These are phyloP conservation scores for Chrysoporthe deuterocubensis DNA, from an alignment of 2,329 filamentous ascomycete species.

Conservation along the genomic window DNA sequence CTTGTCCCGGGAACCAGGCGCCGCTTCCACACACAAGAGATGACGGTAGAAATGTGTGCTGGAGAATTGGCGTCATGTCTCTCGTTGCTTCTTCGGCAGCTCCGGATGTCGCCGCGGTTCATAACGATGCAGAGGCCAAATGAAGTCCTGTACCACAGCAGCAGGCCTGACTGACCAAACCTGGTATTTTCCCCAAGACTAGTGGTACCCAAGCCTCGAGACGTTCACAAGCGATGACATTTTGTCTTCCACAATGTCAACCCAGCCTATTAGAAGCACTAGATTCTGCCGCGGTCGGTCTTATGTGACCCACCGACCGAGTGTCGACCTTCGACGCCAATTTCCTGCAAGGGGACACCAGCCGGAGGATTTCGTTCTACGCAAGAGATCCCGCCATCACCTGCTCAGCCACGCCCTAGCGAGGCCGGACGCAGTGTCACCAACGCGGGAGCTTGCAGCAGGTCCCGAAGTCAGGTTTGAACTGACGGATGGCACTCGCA, in stretches of 20 bases:
- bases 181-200: background rate
- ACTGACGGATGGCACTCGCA: background rate
- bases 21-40: background rate
- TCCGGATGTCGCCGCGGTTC: constrained; percentile 4
- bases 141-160: background rate
- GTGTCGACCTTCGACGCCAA: constrained; percentile 8
- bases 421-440: constrained; percentile 9
- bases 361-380: constrained; percentile 6
- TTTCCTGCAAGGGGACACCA: constrained; percentile 1
- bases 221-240: background rate
- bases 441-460: constrained; percentile 12
- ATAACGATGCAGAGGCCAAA: background rate
- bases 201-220: background rate
- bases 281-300: constrained; percentile 15
- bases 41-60: background rate
- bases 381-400: background rate
- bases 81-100: constrained; percentile 12
- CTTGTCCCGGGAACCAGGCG: background rate
- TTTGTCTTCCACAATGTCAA: background rate
- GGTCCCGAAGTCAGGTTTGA: constrained; percentile 6
- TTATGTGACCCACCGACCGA: constrained; percentile 21
- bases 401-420: background rate
- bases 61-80: constrained; percentile 17
- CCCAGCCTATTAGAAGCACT: background rate
- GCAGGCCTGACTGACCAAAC: background rate